These are phyloP conservation scores for Fusarium sp. DNA, from an alignment of 2,329 filamentous ascomycete species.

Conservation along the genomic window DNA sequence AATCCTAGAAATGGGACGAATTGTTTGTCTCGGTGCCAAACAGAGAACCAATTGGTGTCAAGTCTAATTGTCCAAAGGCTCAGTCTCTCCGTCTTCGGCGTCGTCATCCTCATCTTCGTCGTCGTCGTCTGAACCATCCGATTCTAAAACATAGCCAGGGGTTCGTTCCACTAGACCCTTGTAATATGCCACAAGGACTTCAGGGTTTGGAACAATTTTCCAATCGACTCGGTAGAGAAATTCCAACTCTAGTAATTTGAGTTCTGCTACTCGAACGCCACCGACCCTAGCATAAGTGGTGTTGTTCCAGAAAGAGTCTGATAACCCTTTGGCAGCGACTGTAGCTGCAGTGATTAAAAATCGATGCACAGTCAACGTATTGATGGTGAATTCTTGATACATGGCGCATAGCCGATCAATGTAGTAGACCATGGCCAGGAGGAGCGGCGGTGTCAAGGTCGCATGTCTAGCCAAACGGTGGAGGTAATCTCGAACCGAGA, in stretches of 20 bases:
- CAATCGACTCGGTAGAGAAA: conserved; percentile 94
- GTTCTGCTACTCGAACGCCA: conserved; percentile 88
- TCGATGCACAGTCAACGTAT: conserved; percentile 94
- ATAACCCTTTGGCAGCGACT: conserved; percentile 94
- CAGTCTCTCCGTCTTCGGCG: conserved; percentile 37
- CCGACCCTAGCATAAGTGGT: conserved; percentile 94
- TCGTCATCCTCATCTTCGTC: conserved; percentile 44
- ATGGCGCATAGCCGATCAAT: conserved; percentile 94
- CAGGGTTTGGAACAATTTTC: conserved; percentile 96
- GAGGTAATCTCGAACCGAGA: conserved; percentile 94
- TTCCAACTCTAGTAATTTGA: conserved; percentile 92
- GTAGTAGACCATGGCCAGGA: conserved; percentile 99
- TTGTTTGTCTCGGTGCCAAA: conserved; percentile 5
- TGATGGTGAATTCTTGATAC: conserved; percentile 96
- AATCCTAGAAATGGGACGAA: neutral
- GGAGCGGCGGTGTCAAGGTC: conserved; percentile 88
- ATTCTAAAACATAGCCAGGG: conserved; percentile 65
- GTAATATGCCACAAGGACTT: conserved; percentile 94
- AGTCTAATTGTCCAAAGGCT: conserved; percentile 16
- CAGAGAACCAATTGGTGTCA: conserved; percentile 1
- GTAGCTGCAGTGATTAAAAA: conserved; percentile 97
- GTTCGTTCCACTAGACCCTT: conserved; percentile 80
- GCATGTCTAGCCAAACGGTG: conserved; percentile 93
- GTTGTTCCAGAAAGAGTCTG: conserved; percentile 98
- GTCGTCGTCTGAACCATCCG: conserved; percentile 50